Base-by-base conservation (phyloP, 192 early-diverging fungal species). In the Gaertneriomyces sp. region DNA sequence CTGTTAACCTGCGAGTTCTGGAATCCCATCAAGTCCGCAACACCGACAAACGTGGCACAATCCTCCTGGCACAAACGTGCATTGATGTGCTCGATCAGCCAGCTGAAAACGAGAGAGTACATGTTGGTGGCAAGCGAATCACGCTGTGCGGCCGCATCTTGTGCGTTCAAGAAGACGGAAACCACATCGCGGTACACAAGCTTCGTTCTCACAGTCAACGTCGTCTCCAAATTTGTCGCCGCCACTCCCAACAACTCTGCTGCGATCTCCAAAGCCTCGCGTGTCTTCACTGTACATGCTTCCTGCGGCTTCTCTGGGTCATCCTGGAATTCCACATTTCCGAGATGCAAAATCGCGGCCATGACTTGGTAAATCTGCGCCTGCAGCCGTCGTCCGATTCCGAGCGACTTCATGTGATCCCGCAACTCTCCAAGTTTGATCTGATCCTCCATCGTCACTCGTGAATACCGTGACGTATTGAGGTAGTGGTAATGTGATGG, bases 31-130 rank as follows among this genome's bases (percentile, higher is more conserved):
- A 90, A 81, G 75, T 95, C 93, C 6, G 91, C 74, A 9, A 93
- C 74, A 9, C 90, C 93, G 53, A 98, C 83, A 75, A 93, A 95
- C 64, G 91, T 93, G 55, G 81, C 85, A 81, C 85, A 50, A 46
- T 91, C 84, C 20, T 80, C 76, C 53, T 87, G 81, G 69, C 88
- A 90, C 17, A 96, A 74, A 19, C 88, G 85, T 25, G 80, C 80
- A 79, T 98, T 98, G 66, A 96, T 85, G 61, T 89, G 87, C 72
- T 96, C 94, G 7, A 94, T 82, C n/a, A 98, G 70, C 88, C 93
- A 97, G 16, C 82, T 80, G 73, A 94, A 93, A 7, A 96, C 65
- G 6, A 95, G 84, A 38, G 86, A 87, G 72, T 95, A 98, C n/a
- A 98, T 83, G 7, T 89, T 78, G 53, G 81, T 80, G 3, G 92